phyloP scores from a whole-genome alignment of 495 filamentous ascomycete genomes.

The Podospora pseudoanserina region DNA sequence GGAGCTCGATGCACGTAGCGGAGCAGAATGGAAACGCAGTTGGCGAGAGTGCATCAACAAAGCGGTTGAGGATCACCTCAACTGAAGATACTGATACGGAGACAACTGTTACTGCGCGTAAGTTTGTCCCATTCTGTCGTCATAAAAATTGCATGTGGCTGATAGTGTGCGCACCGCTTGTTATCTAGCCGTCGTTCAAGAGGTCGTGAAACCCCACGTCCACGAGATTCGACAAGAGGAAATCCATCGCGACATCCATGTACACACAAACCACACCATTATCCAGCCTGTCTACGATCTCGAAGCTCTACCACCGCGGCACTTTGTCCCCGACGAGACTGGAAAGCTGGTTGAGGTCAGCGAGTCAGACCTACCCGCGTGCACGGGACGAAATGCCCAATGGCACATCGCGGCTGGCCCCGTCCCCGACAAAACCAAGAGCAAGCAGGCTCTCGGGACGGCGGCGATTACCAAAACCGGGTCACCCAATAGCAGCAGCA shows the following conservation, averaged over 20 bases:
- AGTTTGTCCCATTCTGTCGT: background rate
- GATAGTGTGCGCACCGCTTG: too few relatives aligned
- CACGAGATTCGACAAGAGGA: conserved; percentile 49
- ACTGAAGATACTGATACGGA: background rate
- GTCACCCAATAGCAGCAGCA: background rate
- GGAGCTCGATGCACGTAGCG: background rate
- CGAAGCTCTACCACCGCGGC: conserved; percentile 32
- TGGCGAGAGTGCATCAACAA: background rate
- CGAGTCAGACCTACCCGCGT: conserved; percentile 9
- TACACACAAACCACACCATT: conserved; percentile 50
- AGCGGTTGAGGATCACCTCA: background rate
- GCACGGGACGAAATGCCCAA: conserved; percentile 4
- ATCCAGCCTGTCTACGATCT: conserved; percentile 52
- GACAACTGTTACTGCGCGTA: background rate
- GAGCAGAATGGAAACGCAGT: background rate
- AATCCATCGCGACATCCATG: conserved; percentile 55
- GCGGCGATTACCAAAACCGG: background rate
- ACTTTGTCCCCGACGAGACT: conserved; percentile 19
- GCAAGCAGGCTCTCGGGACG: background rate
- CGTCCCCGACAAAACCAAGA: background rate
- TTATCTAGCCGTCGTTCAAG: conserved; percentile 50
- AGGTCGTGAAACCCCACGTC: conserved; percentile 42
- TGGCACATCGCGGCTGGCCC: conserved; percentile 2
- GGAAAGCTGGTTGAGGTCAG: conserved; percentile 8
- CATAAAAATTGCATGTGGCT: too few relatives aligned